phyloP scores from a whole-genome alignment of 2,329 filamentous ascomycete genomes.

The Alternaria burnsii region DNA sequence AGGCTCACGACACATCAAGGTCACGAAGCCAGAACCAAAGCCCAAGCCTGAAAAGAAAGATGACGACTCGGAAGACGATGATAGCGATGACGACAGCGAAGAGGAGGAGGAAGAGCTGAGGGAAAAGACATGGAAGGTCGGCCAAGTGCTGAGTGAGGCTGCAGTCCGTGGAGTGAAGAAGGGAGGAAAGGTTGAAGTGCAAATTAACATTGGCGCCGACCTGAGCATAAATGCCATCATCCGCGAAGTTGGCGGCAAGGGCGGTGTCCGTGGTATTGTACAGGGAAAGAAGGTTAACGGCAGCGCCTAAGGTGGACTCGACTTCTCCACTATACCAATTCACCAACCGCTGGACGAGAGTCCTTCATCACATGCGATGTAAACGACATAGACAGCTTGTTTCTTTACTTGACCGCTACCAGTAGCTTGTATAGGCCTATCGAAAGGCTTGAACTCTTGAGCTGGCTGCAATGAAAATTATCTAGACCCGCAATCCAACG shows the following conservation, averaged over 20 bases:
- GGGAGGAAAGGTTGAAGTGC: constrained; percentile 90
- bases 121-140: constrained; percentile 92
- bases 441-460: neutral
- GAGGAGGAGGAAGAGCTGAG: constrained; percentile 88
- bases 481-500: neutral
- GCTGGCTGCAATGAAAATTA: neutral
- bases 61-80: constrained; percentile 67
- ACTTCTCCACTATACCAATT: constrained; percentile 1
- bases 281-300: constrained; percentile 43
- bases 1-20: constrained; percentile 89
- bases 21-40: constrained; percentile 86
- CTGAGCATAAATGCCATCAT: constrained; percentile 81
- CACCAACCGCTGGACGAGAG: neutral
- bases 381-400: neutral
- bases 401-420: neutral
- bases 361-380: neutral
- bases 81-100: constrained; percentile 66
- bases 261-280: constrained; percentile 61
- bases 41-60: constrained; percentile 70
- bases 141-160: constrained; percentile 82
- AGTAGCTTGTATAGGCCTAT: neutral
- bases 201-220: constrained; percentile 85
- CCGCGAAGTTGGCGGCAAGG: constrained; percentile 86
- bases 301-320: constrained; percentile 30
- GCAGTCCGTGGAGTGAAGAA: constrained; percentile 86